Evolutionary conservation across 495 filamentous ascomycete species (phyloP).

Genomic region (Daldinia bambusicola): DNA sequence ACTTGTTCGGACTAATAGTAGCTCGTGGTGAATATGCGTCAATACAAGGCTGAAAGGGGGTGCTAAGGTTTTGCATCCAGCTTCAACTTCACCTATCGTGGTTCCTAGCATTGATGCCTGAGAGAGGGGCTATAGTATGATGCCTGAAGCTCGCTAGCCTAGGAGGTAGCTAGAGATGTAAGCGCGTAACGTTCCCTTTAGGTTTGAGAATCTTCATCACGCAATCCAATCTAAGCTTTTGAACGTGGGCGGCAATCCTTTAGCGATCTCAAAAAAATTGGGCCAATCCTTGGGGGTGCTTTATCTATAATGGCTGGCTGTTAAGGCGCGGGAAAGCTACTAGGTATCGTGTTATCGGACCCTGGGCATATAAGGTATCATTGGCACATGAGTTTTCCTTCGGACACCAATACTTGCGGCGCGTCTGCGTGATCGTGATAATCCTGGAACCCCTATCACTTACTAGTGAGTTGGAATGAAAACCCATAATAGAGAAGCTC

Average conservation of each 20-base stretch:
- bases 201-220: slow-evolving; percentile 28
- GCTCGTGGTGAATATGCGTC: neutral
- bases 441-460: neutral
- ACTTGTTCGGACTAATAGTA: too few relatives aligned
- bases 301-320: slow-evolving; percentile 25
- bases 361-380: neutral
- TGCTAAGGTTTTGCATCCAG: slow-evolving; percentile 1
- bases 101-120: neutral
- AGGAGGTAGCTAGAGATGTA: slow-evolving; percentile 16
- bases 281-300: slow-evolving; percentile 25
- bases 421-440: neutral
- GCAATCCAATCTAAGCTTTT: slow-evolving; percentile 30
- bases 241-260: slow-evolving; percentile 19
- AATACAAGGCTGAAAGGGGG: slow-evolving; percentile 4
- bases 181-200: slow-evolving; percentile 44
- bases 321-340: slow-evolving; percentile 10
- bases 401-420: neutral
- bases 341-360: neutral
- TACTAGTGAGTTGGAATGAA: neutral
- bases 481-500: neutral
- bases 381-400: neutral
- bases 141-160: slow-evolving; percentile 3
- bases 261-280: slow-evolving; percentile 22
- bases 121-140: neutral
- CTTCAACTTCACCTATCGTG: slow-evolving; percentile 20